A percentile compares a stretch with the other conserved stretches of the same genome.
Evolutionary conservation across 768 basidiomycete species (phyloP).

Genomic region (Rubroboletus satanas): DNA sequence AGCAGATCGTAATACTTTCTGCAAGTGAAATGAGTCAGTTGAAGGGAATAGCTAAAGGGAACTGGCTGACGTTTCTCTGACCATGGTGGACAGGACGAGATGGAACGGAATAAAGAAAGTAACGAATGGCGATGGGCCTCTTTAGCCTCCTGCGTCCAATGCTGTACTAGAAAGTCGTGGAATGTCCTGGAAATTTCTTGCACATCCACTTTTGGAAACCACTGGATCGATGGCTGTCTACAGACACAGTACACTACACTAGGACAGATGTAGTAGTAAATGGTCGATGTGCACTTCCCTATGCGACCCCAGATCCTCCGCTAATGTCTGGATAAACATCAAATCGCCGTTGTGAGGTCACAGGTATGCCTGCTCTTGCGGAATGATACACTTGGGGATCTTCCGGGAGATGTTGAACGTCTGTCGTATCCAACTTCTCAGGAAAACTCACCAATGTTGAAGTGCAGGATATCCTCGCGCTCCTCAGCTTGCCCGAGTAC

Average conservation of each 20-base stretch:
- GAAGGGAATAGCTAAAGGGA: background rate
- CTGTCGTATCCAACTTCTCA: background rate
- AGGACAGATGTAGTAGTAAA: background rate
- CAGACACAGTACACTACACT: background rate
- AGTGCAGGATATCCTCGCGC: conserved; percentile 73
- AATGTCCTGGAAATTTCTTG: conserved; percentile 33
- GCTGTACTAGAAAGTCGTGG: conserved; percentile 33
- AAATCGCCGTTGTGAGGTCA: conserved; percentile 87
- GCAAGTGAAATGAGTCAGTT: conserved; percentile 7
- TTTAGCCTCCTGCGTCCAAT: conserved; percentile 28
- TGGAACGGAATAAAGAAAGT: conserved; percentile 11
- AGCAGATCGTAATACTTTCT: conserved; percentile 94
- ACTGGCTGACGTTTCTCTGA: conserved; percentile 56
- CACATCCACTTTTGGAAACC: conserved; percentile 20
- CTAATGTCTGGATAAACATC: conserved; percentile 86
- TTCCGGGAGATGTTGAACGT: conserved; percentile 32
- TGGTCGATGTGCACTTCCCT: background rate
- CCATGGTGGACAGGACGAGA: conserved; percentile 42
- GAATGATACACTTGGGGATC: conserved; percentile 60
- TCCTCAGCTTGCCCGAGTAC: conserved; percentile 73
- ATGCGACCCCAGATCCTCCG: conserved; percentile 5
- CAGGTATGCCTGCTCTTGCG: conserved; percentile 81
- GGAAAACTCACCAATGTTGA: conserved; percentile 66
- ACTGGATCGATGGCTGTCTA: no score
- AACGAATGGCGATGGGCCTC: conserved; percentile 12